Conservation (phyloP, 2,329 filamentous ascomycete genomes). For the Pleurostoma richardsiae region DNA sequence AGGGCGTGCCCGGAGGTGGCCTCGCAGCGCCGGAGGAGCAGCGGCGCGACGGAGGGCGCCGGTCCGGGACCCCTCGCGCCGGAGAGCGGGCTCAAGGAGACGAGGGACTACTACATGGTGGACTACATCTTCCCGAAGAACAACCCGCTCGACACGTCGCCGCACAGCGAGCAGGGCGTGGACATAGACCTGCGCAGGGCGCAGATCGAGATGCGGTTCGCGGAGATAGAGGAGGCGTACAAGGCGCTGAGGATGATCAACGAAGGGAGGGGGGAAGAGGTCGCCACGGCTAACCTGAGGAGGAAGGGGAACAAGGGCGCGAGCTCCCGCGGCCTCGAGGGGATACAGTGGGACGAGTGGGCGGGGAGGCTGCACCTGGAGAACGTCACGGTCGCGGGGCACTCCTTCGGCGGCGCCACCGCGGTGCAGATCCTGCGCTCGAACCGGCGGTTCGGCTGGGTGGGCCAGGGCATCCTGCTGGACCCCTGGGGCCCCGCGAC, state of each 20-base stretch:
- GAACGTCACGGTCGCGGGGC: slow-evolving; percentile 57
- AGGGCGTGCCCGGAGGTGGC: slow-evolving; percentile 25
- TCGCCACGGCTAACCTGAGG: slow-evolving; percentile 48
- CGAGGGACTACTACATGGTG: slow-evolving; percentile 39
- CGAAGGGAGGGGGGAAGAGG: slow-evolving; percentile 43
- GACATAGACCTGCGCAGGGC: slow-evolving; percentile 54
- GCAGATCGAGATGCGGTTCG: slow-evolving; percentile 57
- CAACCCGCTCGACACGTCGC: slow-evolving; percentile 42
- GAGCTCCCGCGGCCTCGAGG: slow-evolving; percentile 52
- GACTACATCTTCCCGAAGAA: slow-evolving; percentile 61
- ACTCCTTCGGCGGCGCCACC: slow-evolving; percentile 64
- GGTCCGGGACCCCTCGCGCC: slow-evolving; percentile 3
- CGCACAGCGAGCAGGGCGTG: slow-evolving; percentile 54
- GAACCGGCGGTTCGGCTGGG: slow-evolving; percentile 46
- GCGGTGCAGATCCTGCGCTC: slow-evolving; percentile 55
- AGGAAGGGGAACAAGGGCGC: slow-evolving; percentile 53
- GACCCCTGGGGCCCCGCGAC: slow-evolving; percentile 58
- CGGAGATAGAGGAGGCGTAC: slow-evolving; percentile 61
- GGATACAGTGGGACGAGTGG: slow-evolving; percentile 53
- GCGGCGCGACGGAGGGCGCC: slow-evolving; percentile 2
- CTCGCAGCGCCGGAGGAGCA: slow-evolving; percentile 16
- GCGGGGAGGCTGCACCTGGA: slow-evolving; percentile 47
- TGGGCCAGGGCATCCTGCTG: slow-evolving; percentile 61
- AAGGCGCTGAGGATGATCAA: slow-evolving; percentile 50
- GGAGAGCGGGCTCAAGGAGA: slow-evolving; percentile 20